Conservation (phyloP, 306 rosid genomes). For the Cyamopsis tetragonoloba region DNA sequence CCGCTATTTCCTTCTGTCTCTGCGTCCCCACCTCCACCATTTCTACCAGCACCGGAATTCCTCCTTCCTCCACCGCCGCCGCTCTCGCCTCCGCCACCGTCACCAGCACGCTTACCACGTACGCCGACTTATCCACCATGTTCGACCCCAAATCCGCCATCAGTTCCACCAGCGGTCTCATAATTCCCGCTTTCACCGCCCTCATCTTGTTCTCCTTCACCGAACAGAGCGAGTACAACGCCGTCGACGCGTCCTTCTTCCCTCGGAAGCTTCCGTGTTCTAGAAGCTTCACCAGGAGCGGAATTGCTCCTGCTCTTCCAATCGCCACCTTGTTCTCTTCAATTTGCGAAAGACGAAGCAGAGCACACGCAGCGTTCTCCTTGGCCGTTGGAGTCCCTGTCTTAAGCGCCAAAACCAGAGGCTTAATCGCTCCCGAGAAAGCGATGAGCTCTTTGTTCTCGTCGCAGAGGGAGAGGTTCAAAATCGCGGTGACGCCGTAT, state of each 20-base stretch:
- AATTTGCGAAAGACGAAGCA: constrained; percentile 62
- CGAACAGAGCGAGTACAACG: constrained; percentile 69
- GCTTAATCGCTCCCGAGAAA: constrained; percentile 62
- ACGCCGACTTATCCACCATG: constrained; percentile 84
- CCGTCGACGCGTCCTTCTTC: constrained; percentile 86
- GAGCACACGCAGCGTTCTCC: constrained; percentile 85
- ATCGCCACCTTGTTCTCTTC: constrained; percentile 62
- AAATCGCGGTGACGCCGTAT: constrained; percentile 72
- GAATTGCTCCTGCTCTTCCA: constrained; percentile 82
- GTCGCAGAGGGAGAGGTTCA: constrained; percentile 86
- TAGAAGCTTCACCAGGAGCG: constrained; percentile 59
- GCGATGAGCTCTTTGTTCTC: constrained; percentile 65
- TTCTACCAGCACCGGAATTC: constrained; percentile 80
- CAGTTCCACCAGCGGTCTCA: constrained; percentile 65
- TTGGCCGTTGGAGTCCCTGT: constrained; percentile 61
- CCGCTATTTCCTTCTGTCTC: constrained; percentile 79
- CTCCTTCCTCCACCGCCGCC: constrained; percentile 70
- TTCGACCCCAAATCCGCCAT: constrained; percentile 79
- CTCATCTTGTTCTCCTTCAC: constrained; percentile 65
- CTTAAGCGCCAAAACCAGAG: constrained; percentile 63
- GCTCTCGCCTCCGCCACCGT: constrained; percentile 47
- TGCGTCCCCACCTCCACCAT: constrained; percentile 74
- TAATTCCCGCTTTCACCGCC: constrained; percentile 66
- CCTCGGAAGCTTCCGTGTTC: constrained; percentile 58
- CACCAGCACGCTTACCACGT: constrained; percentile 63